Evolutionary conservation across 2,329 filamentous ascomycete genomes (phyloP).

Genomic region (Fusarium dlaminii): DNA sequence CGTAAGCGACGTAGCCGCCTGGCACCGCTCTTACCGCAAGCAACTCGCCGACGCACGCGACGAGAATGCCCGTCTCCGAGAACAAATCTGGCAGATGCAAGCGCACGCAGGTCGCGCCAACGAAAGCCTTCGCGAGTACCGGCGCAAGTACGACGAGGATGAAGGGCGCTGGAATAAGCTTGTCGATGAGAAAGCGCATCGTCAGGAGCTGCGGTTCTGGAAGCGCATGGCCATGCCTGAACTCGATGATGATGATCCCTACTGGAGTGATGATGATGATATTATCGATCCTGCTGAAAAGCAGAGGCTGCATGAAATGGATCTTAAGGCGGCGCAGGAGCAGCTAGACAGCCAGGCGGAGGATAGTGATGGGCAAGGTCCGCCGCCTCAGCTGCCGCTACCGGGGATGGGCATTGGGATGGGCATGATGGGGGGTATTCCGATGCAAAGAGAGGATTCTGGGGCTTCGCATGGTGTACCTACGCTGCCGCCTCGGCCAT

Average conservation of each 20-base stretch:
- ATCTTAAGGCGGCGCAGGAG: slow-evolving; percentile 56
- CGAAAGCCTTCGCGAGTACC: slow-evolving; percentile 65
- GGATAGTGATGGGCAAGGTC: slow-evolving; percentile 46
- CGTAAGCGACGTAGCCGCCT: slow-evolving; percentile 67
- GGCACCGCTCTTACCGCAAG: slow-evolving; percentile 72
- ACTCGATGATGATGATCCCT: slow-evolving; percentile 66
- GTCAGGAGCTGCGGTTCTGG: slow-evolving; percentile 72
- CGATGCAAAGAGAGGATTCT: slow-evolving; percentile 52
- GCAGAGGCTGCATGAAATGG: slow-evolving; percentile 61
- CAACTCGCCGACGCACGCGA: slow-evolving; percentile 72
- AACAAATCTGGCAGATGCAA: slow-evolving; percentile 75
- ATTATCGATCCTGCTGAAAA: slow-evolving; percentile 70
- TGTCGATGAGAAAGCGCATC: slow-evolving; percentile 61
- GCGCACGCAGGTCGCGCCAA: slow-evolving; percentile 67
- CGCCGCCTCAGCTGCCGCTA: slow-evolving; percentile 35
- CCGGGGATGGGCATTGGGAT: slow-evolving; percentile 36
- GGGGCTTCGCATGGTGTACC: slow-evolving; percentile 39
- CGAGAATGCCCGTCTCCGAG: slow-evolving; percentile 69
- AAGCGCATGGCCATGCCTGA: slow-evolving; percentile 73
- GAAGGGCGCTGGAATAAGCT: slow-evolving; percentile 62
- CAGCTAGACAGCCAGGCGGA: slow-evolving; percentile 49
- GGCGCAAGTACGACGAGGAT: slow-evolving; percentile 66
- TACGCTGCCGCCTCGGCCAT: slow-evolving; percentile 48
- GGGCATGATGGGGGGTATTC: slow-evolving; percentile 49
- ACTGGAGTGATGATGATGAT: slow-evolving; percentile 73